These are phyloP conservation scores for Apostasia ramifera DNA, from an alignment of 106 monocot species.

Conservation along the genomic window DNA sequence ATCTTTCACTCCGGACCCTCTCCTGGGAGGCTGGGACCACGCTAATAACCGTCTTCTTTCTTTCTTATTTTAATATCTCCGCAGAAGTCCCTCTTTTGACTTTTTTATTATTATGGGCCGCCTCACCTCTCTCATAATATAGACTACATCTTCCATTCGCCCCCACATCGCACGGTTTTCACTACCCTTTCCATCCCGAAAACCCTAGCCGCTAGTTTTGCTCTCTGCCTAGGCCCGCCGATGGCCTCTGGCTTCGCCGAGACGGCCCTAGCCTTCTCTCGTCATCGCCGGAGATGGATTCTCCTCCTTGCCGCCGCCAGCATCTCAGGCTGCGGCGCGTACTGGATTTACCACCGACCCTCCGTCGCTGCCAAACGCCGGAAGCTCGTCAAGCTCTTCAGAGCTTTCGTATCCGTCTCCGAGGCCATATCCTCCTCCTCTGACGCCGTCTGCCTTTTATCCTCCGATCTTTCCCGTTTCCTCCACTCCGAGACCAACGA, in stretches of 20 bases:
- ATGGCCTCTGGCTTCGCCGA: conserved; percentile 9
- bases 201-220: not conserved
- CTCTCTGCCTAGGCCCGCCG: too few relatives aligned
- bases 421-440: conserved; percentile 40
- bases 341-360: conserved; percentile 59
- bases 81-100: too few relatives aligned
- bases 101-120: too few relatives aligned
- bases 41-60: too few relatives aligned
- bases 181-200: not conserved
- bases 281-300: conserved; percentile 34
- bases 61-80: too few relatives aligned
- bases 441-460: conserved; percentile 37
- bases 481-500: conserved; percentile 62
- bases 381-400: conserved; percentile 24
- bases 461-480: conserved; percentile 59
- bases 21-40: too few relatives aligned
- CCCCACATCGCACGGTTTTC: too few relatives aligned
- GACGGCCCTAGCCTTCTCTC: conserved; percentile 11
- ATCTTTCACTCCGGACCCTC: too few relatives aligned
- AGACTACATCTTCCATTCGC: too few relatives aligned
- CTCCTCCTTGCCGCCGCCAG: conserved; percentile 38
- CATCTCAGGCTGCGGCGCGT: conserved; percentile 42
- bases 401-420: conserved; percentile 24
- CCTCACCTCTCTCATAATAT: too few relatives aligned
- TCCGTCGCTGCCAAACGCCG: conserved; percentile 24